A percentile compares a stretch with the other conserved stretches of the same genome.
These are phyloP conservation scores for Elsinoe fawcettii DNA, from an alignment of 2,329 filamentous ascomycete genomes.

Conservation along the genomic window DNA sequence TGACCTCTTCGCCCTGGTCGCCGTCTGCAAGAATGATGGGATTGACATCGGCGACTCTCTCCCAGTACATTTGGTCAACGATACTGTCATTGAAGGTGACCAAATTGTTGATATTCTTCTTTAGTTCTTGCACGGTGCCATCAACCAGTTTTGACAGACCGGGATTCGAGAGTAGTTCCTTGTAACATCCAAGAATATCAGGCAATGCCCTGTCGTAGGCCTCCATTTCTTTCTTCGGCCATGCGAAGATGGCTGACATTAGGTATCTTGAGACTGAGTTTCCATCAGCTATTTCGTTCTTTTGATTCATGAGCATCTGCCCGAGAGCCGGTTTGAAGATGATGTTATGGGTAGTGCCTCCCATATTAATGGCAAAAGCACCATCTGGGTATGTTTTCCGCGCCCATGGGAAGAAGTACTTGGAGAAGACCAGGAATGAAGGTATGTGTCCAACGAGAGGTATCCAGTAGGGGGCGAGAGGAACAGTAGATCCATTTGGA, in stretches of 20 bases:
- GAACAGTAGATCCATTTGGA: constrained; percentile 32
- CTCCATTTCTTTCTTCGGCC: constrained; percentile 30
- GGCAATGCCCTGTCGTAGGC: constrained; percentile 32
- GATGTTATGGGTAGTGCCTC: constrained; percentile 44
- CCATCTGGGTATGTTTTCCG: constrained; percentile 33
- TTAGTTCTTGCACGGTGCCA: constrained; percentile 33
- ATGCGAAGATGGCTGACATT: constrained; percentile 36
- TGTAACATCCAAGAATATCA: constrained; percentile 28
- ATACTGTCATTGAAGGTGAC: constrained; percentile 52
- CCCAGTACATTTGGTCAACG: constrained; percentile 57
- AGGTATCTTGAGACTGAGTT: constrained; percentile 24
- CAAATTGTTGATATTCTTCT: constrained; percentile 46
- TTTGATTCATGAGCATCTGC: constrained; percentile 34
- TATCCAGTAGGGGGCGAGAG: constrained; percentile 52
- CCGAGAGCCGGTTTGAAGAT: constrained; percentile 43
- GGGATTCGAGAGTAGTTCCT: constrained; percentile 42
- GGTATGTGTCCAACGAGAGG: constrained; percentile 50
- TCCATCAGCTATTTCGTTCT: constrained; percentile 26
- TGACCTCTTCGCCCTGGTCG: constrained; percentile 44
- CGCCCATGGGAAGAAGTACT: constrained; percentile 37
- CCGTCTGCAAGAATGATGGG: constrained; percentile 35
- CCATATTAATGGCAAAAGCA: constrained; percentile 44
- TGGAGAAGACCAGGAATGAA: constrained; percentile 41
- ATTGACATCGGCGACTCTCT: constrained; percentile 43
- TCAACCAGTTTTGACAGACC: constrained; percentile 38